Conservation (phyloP, 345 rosid genomes). For the Lepidium sativum region DNA sequence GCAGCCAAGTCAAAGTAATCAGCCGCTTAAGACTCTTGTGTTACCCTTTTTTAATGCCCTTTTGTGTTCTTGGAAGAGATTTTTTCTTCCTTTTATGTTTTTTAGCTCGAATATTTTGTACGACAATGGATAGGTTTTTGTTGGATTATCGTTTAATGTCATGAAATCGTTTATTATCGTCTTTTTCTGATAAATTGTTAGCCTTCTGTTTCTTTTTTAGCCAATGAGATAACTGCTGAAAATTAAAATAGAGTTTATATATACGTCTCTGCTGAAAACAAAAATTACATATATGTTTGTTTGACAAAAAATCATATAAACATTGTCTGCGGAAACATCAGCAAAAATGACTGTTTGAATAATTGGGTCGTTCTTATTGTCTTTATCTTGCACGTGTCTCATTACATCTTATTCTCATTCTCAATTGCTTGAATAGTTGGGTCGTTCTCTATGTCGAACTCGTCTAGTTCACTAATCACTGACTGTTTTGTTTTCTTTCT, state of each 20-base stretch:
- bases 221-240: too few species aligned
- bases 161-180: not conserved
- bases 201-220: too few species aligned
- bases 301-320: too few species aligned
- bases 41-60: not conserved
- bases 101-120: not conserved
- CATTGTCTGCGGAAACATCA: too few species aligned
- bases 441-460: slow-evolving; percentile 53
- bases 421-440: slow-evolving; percentile 44
- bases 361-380: too few species aligned
- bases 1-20: slow-evolving; percentile 71
- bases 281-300: too few species aligned
- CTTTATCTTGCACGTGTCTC: not conserved
- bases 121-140: slow-evolving; percentile 4
- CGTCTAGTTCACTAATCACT: slow-evolving; percentile 43
- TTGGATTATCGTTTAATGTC: not conserved
- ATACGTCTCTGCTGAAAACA: too few species aligned
- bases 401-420: slow-evolving; percentile 30
- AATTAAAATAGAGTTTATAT: too few species aligned
- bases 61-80: slow-evolving; percentile 14
- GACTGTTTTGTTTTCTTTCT: slow-evolving; percentile 75
- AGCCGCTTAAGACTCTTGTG: slow-evolving; percentile 17
- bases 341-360: too few species aligned
- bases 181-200: not conserved
- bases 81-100: not conserved